Evolutionary conservation across 345 rosid genomes (phyloP), one percentile per base, ranked within the genome.

Genomic region (Triadica sebifera): DNA sequence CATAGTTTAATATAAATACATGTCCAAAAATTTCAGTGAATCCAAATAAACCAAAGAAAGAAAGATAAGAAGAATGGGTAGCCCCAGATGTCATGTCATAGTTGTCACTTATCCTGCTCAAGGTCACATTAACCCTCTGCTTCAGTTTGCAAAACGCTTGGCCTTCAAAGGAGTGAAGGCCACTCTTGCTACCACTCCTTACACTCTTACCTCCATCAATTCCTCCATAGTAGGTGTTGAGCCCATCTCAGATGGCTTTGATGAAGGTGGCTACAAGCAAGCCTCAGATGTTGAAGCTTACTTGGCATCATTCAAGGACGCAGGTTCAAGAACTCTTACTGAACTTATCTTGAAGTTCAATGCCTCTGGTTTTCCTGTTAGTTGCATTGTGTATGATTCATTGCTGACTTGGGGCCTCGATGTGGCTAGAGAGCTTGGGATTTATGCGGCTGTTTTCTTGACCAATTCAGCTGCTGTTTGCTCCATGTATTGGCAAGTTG

Each of bases 401-500:
- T 46, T 86, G 66, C 62, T 88, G 43, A 70, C 85, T 46, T 86
- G 89, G 89, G 86, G 73, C 56, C 56, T 85, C 67, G 87, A 86
- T 68, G 87, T 85, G 63, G 91, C 89, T 12, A 85, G 25, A 71
- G 3, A 57, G 25, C 72, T 68, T 6, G 84, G 85, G 47, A 75
- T 86, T 16, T 77, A 57, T 72, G 81, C 71, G 50, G 88, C 87
- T 49, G 59, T 66, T 25, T 70, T 86, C 25, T 74, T 88, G 62
- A 88, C 88, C 3, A 80, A 76, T 71, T 87, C 88, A 8, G 88
- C 84, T 61, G 71, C 85, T 60, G 84, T 85, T 12, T 79, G 84
- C 78, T 77, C 88, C 47, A n/a, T 85, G 65, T 87, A 52, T 71
- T 83, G 80, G 80, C 75, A 78, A 29, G 62, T 77, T 58, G 58